Evolutionary conservation across 805 yeast species (phyloP).

Genomic region (Isabelozyma heimii): DNA sequence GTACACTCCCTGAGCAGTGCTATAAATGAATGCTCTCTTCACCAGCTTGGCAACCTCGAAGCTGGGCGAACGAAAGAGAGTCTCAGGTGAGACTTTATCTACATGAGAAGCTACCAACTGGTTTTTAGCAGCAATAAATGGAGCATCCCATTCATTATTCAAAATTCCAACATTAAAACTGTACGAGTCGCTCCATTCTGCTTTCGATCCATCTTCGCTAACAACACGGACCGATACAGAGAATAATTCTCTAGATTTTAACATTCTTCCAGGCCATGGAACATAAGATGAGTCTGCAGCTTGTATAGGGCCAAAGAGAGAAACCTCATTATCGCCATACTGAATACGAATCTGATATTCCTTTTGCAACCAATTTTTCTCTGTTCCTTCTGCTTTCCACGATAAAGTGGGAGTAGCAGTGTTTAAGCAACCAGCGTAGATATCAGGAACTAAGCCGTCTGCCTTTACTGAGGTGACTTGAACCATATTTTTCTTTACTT

Average conservation of each 20-base stretch:
- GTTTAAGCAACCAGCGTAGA: neutral
- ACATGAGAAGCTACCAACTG: neutral
- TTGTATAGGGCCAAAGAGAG: neutral
- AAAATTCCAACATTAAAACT: neutral
- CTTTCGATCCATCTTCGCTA: neutral
- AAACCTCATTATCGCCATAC: neutral
- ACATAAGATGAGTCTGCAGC: neutral
- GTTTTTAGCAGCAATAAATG: neutral
- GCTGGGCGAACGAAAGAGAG: neutral
- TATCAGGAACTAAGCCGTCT: neutral
- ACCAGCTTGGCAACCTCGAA: neutral
- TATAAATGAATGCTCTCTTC: constrained; percentile 7
- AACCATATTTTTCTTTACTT: neutral
- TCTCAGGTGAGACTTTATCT: neutral
- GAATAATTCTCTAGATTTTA: neutral
- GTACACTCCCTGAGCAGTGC: constrained; percentile 18
- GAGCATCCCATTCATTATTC: neutral
- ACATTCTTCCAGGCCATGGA: neutral
- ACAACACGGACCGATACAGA: neutral
- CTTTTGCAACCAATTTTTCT: neutral
- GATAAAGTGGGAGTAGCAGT: neutral
- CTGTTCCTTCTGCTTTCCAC: neutral
- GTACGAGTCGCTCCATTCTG: neutral
- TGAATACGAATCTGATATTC: neutral
- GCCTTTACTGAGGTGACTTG: neutral